Evolutionary conservation across 257 asterid species (phyloP).

Genomic region (Solanum ahanhuiri): DNA sequence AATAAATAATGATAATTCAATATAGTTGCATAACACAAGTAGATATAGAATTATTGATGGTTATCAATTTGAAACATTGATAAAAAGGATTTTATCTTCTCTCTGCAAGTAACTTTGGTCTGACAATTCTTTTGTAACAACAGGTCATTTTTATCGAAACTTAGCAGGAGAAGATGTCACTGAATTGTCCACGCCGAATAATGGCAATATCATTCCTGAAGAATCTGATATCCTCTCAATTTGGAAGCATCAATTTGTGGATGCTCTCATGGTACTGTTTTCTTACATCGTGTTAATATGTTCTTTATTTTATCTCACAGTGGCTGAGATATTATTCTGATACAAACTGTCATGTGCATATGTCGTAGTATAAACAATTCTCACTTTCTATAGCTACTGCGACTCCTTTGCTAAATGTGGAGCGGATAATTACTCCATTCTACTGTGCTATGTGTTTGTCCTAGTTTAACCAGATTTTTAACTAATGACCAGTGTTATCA

Average conservation of each 20-base stretch:
- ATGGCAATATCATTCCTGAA: constrained; percentile 12
- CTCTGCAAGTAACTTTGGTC: not conserved
- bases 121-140: not conserved
- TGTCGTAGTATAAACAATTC: not conserved
- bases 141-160: constrained; percentile 30
- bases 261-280: constrained; percentile 46
- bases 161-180: constrained; percentile 29
- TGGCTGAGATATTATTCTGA: not conserved
- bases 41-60: not conserved
- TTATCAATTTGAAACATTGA: not conserved
- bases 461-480: not conserved
- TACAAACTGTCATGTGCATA: not conserved
- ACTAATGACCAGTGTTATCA: not conserved
- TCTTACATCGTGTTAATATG: not conserved
- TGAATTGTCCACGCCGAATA: constrained; percentile 27
- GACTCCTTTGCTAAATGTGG: not conserved
- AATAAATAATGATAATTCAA: not conserved
- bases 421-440: not conserved
- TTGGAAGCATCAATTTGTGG: constrained; percentile 75
- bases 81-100: not conserved
- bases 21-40: not conserved
- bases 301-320: not conserved
- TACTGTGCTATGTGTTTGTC: not conserved
- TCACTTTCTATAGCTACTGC: not conserved
- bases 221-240: constrained; percentile 28